Percentiles rank a stretch among this genome's conserved stretches.
These are phyloP conservation scores for Syzygium malaccense DNA, from an alignment of 441 rosid species.

Conservation along the genomic window DNA sequence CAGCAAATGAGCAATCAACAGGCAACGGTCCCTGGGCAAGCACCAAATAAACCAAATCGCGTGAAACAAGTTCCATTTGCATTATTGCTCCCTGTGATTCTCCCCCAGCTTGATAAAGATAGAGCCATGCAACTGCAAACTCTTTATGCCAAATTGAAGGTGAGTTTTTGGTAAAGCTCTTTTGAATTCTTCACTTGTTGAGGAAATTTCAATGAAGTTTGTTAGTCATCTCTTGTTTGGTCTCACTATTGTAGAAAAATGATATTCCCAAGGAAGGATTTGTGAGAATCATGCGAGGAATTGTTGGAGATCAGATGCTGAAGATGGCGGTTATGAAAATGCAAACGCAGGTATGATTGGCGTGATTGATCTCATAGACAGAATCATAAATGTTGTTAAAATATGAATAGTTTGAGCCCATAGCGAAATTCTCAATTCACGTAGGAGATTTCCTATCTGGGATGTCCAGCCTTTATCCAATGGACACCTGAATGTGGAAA, in stretches of 20 bases:
- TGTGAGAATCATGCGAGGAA: constrained; percentile 70
- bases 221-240: constrained; percentile 16
- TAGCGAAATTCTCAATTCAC: background rate
- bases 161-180: constrained; percentile 14
- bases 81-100: constrained; percentile 63
- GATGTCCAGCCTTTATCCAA: background rate
- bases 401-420: background rate
- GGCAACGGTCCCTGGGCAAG: constrained; percentile 34
- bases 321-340: constrained; percentile 63
- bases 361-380: background rate
- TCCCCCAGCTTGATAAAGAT: constrained; percentile 83
- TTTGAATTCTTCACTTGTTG: constrained; percentile 1
- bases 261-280: constrained; percentile 82
- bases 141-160: constrained; percentile 67
- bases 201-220: background rate
- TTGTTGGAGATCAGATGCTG: constrained; percentile 90
- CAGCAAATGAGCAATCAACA: constrained; percentile 61
- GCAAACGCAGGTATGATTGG: constrained; percentile 44
- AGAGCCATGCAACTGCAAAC: constrained; percentile 91
- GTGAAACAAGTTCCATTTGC: constrained; percentile 74
- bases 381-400: background rate
- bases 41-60: constrained; percentile 28
- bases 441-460: background rate
- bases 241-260: constrained; percentile 49
- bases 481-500: background rate